A percentile compares a stretch with the other conserved stretches of the same genome.
Evolutionary conservation across 2,329 filamentous ascomycete genomes (phyloP).

Genomic region (Apiospora koreana): DNA sequence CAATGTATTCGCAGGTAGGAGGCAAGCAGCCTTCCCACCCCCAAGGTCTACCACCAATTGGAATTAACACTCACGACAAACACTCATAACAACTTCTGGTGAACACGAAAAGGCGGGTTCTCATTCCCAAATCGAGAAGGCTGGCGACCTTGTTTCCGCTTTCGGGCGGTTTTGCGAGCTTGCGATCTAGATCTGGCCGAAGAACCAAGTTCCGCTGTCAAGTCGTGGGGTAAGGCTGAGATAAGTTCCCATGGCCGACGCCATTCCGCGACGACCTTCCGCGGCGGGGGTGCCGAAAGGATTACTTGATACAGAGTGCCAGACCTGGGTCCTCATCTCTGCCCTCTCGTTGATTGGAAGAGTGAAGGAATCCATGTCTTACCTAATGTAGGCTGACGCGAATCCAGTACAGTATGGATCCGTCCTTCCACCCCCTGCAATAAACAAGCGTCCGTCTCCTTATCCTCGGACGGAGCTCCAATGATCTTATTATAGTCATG

Average conservation of each 20-base stretch:
- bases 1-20: background rate
- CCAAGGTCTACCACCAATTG: background rate
- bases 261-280: background rate
- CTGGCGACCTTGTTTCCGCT: background rate
- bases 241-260: background rate
- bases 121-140: background rate
- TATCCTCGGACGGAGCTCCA: background rate
- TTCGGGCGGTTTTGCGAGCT: background rate
- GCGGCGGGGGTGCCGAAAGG: background rate
- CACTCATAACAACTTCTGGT: background rate
- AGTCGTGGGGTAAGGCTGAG: background rate
- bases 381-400: background rate
- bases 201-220: too few species aligned
- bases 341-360: background rate
- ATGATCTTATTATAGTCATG: background rate
- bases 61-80: background rate
- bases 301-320: background rate
- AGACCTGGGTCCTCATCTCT: background rate
- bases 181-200: background rate
- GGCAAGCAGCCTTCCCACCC: background rate
- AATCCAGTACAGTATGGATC: background rate
- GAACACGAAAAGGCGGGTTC: background rate
- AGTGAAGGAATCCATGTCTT: background rate
- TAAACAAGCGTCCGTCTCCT: background rate
- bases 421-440: background rate